Evolutionary conservation across 768 basidiomycete species (phyloP), one percentile per base, ranked within the genome.

Genomic region (Lactarius quietus): DNA sequence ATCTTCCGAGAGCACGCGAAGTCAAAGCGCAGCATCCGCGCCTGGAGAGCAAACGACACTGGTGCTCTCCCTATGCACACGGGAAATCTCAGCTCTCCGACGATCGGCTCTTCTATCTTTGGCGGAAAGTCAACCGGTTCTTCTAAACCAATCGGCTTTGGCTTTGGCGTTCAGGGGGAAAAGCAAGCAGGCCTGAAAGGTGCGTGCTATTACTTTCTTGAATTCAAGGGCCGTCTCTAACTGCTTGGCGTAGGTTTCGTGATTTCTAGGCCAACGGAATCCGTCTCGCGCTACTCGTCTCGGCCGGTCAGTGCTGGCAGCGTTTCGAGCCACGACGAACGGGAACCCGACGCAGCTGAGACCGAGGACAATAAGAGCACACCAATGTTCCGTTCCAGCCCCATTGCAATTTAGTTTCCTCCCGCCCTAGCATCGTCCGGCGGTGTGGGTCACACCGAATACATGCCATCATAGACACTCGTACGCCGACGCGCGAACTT

Each of bases 161-260:
- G 93, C 1, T 95, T 94, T 70, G 93, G 92, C 20, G 80, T 84
- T 58, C 90, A 92, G 72, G 92, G 84, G 26, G 89, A 93, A 80
- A 92, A 89, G 77, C 81, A 81, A 45, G 91, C 91, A 6, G 87
- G 81, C 4, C 77, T 88, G 57, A 83, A 82, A 71, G 90, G 91
- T 75, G 74, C 66, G 75, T 74, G 69, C 43, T 67, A 15, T 66
- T 70, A 23, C 72, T 73, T 64, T 39, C 71, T 20, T 45, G 29
- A 6, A 38, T 23, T 26, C 4, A 1, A 36, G 43, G 31, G n/a
- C 36, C 41, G 20, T 36, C 36, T 41, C 56, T 62, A 70, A 38
- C 12, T 8, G 20, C 33, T 20, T 48, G 28, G 48, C 45, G 57
- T 67, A 84, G 86, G 85, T 4, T 87, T 84, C 74, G 62, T 85